Conservation (phyloP, 352 stramenopile genomes). For the Porosira glacialis region DNA sequence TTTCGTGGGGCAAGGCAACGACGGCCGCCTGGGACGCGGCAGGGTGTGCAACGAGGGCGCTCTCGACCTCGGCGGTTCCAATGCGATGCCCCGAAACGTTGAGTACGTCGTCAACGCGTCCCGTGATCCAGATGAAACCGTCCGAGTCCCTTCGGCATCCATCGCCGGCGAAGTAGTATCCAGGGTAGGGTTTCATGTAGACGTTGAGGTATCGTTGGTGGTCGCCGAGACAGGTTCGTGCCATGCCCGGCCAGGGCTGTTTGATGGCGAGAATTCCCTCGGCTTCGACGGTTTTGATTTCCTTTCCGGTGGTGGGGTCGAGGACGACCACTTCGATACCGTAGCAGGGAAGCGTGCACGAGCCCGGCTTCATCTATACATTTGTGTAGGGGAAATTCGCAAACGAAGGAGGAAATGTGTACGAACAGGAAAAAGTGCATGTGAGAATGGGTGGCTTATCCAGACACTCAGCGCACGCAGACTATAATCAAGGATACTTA, state of each 20-base stretch:
- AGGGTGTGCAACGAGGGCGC: constrained; percentile 87
- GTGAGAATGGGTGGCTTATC: too few species aligned
- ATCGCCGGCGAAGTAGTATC: constrained; percentile 90
- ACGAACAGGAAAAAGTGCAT: too few species aligned
- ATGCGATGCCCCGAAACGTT: constrained; percentile 84
- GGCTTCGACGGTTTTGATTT: constrained; percentile 67
- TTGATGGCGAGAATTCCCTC: constrained; percentile 95
- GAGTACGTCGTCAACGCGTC: constrained; percentile 96
- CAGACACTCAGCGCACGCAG: too few species aligned
- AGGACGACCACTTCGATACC: constrained; percentile 89
- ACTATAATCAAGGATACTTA: too few species aligned
- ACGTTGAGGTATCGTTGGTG: constrained; percentile 91
- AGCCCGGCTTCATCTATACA: constrained; percentile 89
- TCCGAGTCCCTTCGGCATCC: constrained; percentile 82
- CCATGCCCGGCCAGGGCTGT: constrained; percentile 92
- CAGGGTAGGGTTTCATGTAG: constrained; percentile 94
- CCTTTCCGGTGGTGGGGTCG: constrained; percentile 85
- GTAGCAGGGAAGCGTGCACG: constrained; percentile 93
- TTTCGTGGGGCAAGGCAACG: constrained; percentile 91
- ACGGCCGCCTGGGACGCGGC: constrained; percentile 91
- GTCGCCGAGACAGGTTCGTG: constrained; percentile 90
- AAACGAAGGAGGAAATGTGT: too few species aligned
- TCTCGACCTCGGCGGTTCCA: constrained; percentile 85
- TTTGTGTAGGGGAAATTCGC: constrained; percentile 89
- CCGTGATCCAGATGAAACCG: constrained; percentile 98